phyloP scores from a whole-genome alignment of 169 alveolate genomes.

The Plasmodium inui region DNA sequence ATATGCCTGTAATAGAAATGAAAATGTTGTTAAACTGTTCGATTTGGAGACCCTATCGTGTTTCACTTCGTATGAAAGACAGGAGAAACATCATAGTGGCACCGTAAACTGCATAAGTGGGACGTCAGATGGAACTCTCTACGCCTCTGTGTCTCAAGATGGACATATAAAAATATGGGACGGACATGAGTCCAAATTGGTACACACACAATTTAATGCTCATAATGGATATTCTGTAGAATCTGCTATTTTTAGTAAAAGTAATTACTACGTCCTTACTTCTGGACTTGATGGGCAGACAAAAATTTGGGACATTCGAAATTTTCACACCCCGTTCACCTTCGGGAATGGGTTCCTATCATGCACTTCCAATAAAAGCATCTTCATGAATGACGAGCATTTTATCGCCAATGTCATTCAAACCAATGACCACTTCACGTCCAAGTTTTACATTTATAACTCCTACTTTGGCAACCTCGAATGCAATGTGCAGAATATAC shows the following conservation, averaged over 20 bases:
- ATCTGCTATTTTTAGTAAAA: conserved; percentile 76
- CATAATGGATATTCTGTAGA: conserved; percentile 79
- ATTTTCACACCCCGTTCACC: conserved; percentile 46
- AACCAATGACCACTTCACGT: conserved; percentile 18
- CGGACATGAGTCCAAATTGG: conserved; percentile 78
- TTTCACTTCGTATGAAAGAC: conserved; percentile 32
- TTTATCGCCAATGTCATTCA: conserved; percentile 65
- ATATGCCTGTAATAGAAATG: conserved; percentile 81
- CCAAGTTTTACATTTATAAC: conserved; percentile 45
- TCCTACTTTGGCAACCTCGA: conserved; percentile 64
- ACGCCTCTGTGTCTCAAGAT: conserved; percentile 29
- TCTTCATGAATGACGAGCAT: conserved; percentile 52
- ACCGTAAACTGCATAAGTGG: conserved; percentile 46
- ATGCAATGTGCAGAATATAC: conserved; percentile 51
- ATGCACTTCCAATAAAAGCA: conserved; percentile 51
- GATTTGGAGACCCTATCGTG: conserved; percentile 81
- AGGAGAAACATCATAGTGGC: conserved; percentile 17
- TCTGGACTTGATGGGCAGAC: conserved; percentile 84
- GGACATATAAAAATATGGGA: conserved; percentile 81
- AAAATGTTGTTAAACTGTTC: conserved; percentile 78
- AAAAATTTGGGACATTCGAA: conserved; percentile 80
- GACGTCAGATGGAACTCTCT: conserved; percentile 47
- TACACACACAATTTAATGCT: conserved; percentile 71
- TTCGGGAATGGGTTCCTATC: conserved; percentile 63
- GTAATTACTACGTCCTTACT: conserved; percentile 77